Evolutionary conservation across 148 eudicot species (phyloP), one percentile per base, ranked within the genome.

Genomic region (Amaranthus hypochondriacus): DNA sequence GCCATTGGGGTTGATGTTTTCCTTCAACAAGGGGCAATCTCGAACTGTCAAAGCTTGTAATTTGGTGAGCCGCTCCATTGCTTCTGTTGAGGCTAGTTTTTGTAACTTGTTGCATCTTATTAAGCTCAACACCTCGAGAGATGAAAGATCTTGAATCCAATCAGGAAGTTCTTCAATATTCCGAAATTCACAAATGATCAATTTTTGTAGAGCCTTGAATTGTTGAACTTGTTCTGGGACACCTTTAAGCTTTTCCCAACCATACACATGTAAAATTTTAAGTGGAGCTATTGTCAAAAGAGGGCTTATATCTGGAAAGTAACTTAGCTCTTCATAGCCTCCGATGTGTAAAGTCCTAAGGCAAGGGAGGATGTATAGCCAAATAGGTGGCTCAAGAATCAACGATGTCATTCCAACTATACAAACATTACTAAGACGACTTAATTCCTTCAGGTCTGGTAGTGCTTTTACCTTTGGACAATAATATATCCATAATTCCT

Each of bases 51-150:
- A 12, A 21, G 8, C 21, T 0, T 9, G 0, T 53, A 69, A 69
- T 9, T 69, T 69, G 44, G 47, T 3, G 53, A 69, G 72, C 28
- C 59, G 72, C 46, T 69, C 10, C 72, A 69, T 51, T 14, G 72
- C 72, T 3, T 69, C 72, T 42, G 3, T 2, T 68, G 70, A 50
- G 5, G 70, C 3, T 6, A 68, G 56, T 10, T 18, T 68, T 43
- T 48, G 49, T 56, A 68, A 18, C 11, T 50, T 49, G 4, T 15
- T 5, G 56, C 70, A 68, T 2, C 8, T 2, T 0, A 0, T 4
- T 3, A 50, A 2, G 43, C 0, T 3, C 43, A 67, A 50, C 4
- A 0, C 28, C 43, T 68, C 9, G 8, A 68, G 56, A 7, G 70
- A 68, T 51, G 56, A 68, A 48, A 68, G 44, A 44, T 50, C 18